These are phyloP conservation scores for Xylariaceae sp. DNA, from an alignment of 2,329 filamentous ascomycete genomes.

Conservation along the genomic window DNA sequence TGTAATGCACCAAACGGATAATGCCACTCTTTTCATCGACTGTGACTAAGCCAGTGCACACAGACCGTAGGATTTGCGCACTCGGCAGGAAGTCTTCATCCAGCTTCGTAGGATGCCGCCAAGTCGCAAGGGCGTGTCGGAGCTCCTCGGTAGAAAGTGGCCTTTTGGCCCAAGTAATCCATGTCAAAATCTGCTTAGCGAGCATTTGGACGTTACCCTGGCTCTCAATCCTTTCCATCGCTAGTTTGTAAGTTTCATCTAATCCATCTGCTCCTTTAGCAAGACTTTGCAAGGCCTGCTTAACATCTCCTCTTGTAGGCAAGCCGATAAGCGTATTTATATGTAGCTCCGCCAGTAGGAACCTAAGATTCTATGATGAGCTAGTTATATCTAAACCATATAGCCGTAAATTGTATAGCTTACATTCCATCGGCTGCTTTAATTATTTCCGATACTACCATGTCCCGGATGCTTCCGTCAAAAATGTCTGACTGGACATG, in stretches of 20 bases:
- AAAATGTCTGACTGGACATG: background rate
- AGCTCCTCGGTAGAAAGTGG: conserved; percentile 44
- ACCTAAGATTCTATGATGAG: conserved; percentile 35
- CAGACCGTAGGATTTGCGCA: too few species aligned
- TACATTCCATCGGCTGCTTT: conserved; percentile 40
- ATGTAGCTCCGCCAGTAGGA: conserved; percentile 46
- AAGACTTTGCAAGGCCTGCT: conserved; percentile 39
- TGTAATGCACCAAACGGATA: too few species aligned
- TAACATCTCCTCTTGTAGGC: conserved; percentile 40
- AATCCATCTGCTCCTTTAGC: conserved; percentile 40
- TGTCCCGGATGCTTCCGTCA: background rate
- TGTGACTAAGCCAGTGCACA: too few species aligned
- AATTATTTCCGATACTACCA: conserved; percentile 18
- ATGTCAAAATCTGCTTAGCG: conserved; percentile 46
- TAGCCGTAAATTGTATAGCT: too few species aligned
- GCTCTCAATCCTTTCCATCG: conserved; percentile 48
- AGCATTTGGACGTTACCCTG: conserved; percentile 43
- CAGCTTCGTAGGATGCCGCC: too few species aligned
- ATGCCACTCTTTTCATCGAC: too few species aligned
- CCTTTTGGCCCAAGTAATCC: conserved; percentile 47
- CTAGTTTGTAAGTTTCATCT: conserved; percentile 46
- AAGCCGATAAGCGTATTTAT: conserved; percentile 42
- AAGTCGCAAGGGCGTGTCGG: conserved; percentile 49
- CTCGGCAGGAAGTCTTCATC: too few species aligned
- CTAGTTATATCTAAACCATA: too few species aligned